Evolutionary conservation across 257 asterid species (phyloP).

Genomic region (Coffea eugenioides): DNA sequence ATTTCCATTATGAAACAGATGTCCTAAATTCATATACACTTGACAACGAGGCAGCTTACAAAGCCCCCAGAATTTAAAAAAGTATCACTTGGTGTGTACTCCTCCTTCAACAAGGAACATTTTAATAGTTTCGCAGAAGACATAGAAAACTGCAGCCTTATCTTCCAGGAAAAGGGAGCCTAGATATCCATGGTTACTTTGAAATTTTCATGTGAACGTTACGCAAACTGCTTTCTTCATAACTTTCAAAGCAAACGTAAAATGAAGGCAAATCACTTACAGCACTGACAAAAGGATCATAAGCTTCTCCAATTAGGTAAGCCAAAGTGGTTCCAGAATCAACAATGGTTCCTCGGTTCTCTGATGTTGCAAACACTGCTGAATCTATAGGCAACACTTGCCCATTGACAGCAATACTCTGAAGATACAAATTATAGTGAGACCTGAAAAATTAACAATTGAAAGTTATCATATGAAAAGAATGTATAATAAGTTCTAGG

Average conservation of each 20-base stretch:
- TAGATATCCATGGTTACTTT: not conserved
- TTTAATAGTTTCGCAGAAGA: not conserved
- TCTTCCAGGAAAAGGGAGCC: not conserved
- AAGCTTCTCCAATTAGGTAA: slow-evolving; percentile 79
- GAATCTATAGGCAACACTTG: slow-evolving; percentile 65
- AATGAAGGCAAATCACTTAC: slow-evolving; percentile 44
- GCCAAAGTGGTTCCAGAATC: slow-evolving; percentile 95
- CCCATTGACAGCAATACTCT: slow-evolving; percentile 79
- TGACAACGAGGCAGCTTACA: not conserved
- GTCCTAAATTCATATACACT: not conserved
- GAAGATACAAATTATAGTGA: slow-evolving; percentile 77
- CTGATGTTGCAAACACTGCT: slow-evolving; percentile 70
- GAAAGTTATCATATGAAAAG: not conserved
- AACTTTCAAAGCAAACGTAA: not conserved
- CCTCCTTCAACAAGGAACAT: not conserved
- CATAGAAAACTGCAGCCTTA: not conserved
- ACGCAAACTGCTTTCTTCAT: not conserved
- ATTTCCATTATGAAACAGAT: not conserved
- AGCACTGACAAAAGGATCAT: slow-evolving; percentile 71
- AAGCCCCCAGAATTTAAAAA: not conserved
- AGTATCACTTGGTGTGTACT: not conserved
- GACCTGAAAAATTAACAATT: slow-evolving; percentile 52
- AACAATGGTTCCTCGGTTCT: slow-evolving; percentile 67
- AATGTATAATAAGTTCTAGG: not conserved
- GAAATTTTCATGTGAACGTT: not conserved